These are phyloP conservation scores for Meripilus lineatus DNA, from an alignment of 1,284 basidiomycete species.

Conservation along the genomic window DNA sequence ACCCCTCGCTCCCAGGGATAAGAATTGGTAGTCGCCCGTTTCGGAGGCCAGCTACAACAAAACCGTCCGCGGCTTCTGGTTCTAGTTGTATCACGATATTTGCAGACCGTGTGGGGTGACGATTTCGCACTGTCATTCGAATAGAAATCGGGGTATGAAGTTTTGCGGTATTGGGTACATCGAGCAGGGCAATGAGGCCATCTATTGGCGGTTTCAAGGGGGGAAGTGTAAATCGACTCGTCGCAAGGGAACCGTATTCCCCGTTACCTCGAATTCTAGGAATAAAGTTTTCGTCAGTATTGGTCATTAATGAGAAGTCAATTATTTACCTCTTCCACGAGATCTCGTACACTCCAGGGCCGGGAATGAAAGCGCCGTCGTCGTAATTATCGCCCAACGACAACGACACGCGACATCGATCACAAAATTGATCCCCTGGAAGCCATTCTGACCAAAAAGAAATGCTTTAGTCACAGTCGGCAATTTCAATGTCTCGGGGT, in stretches of 20 bases:
- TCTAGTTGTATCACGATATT: conserved; percentile 66
- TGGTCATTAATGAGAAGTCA: not conserved
- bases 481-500: not conserved
- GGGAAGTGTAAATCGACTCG: conserved; percentile 54
- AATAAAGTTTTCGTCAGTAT: not conserved
- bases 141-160: conserved; percentile 58
- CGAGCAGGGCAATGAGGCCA: conserved; percentile 57
- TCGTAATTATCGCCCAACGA: conserved; percentile 37
- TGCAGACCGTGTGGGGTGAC: conserved; percentile 55
- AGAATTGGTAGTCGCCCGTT: conserved; percentile 61
- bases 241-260: conserved; percentile 37
- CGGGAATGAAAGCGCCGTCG: conserved; percentile 32
- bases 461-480: not conserved
- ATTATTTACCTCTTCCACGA: conserved; percentile 60
- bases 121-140: conserved; percentile 59
- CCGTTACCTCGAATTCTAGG: conserved; percentile 40
- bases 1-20: conserved; percentile 64
- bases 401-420: conserved; percentile 48
- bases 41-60: conserved; percentile 69
- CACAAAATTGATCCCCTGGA: conserved; percentile 57
- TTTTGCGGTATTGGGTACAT: conserved; percentile 52
- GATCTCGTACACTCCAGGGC: conserved; percentile 56
- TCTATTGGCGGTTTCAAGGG: conserved; percentile 52
- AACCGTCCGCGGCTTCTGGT: conserved; percentile 54
- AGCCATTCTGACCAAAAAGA: conserved; percentile 44